These are phyloP conservation scores for Ananas comosus DNA, from an alignment of 176 grass and related monocot genomes.

Conservation along the genomic window DNA sequence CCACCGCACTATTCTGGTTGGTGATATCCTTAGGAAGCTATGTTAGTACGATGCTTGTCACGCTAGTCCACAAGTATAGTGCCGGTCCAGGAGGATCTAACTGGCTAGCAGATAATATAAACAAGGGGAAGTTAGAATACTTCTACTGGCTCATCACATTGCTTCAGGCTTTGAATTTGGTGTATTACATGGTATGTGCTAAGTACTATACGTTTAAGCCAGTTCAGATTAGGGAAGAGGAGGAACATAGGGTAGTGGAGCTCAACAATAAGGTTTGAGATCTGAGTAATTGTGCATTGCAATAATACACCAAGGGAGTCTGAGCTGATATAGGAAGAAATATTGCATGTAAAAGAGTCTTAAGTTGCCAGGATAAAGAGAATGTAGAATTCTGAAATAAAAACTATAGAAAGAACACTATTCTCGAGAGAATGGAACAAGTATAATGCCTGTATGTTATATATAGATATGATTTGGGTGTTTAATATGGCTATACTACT, in stretches of 20 bases:
- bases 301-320: neutral
- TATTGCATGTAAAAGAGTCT: too few relatives aligned
- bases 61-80: conserved; percentile 52
- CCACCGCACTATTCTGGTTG: conserved; percentile 62
- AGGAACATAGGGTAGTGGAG: conserved; percentile 25
- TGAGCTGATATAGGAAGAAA: too few relatives aligned
- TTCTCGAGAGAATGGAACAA: neutral
- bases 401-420: conserved; percentile 10
- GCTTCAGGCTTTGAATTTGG: conserved; percentile 46
- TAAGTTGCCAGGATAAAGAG: too few relatives aligned
- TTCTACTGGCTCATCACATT: conserved; percentile 65
- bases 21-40: conserved; percentile 77
- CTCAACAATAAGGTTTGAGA: conserved; percentile 32
- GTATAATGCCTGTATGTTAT: too few relatives aligned
- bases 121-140: conserved; percentile 65
- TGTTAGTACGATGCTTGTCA: conserved; percentile 53
- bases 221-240: conserved; percentile 18
- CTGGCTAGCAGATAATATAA: conserved; percentile 71
- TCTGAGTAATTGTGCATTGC: neutral
- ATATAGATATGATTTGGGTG: too few relatives aligned
- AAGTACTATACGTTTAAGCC: conserved; percentile 61
- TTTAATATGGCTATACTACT: too few relatives aligned
- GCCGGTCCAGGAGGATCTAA: conserved; percentile 34
- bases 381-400: too few relatives aligned
- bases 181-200: conserved; percentile 56